Evolutionary conservation across 2,329 filamentous ascomycete genomes (phyloP), one percentile per base, ranked within the genome.

Genomic region (Coniochaeta ligniaria): DNA sequence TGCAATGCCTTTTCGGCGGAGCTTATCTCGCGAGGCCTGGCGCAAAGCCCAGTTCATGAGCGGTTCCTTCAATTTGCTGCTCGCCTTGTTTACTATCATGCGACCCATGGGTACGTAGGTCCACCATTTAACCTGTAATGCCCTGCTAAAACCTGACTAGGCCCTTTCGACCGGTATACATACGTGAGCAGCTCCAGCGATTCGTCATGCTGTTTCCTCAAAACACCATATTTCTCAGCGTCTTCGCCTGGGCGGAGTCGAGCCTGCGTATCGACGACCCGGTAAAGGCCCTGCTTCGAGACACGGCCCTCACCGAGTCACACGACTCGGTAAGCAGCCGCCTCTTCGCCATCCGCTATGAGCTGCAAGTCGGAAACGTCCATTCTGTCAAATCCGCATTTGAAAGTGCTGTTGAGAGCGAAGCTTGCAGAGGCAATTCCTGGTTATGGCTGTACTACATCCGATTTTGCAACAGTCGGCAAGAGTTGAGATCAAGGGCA

Each of bases 201-300:
- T 89, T 88, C 63, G 77, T 95, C 24, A 66, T 68, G 0, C 70
- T 76, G 7, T 96, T 92, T 70, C 91, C 92, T 0, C 78, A 79
- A 57, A 97, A 96, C 74, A 90, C 86, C 1, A 79, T 91, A 6
- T 88, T 97, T 63, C 80, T 96, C 1, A 78, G 83, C 1, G 75
- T 95, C 0, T 89, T 89, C 64, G 82, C 86, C n/a, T 90, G 87
- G 78, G 87, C 90, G 63, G 88, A 94, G 69, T 63, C 67, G 9
- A 84, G 87, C 8, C 84, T 91, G 50, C 83, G 87, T 26, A 81
- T 95, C 59, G 84, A 92, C 63, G 90, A 96, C 66, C 88, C 91
- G 20, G 84, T 96, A 22, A 85, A 90, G n/a, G 78, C 82, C 6
- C 74, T 90, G 9, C 76, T 93, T 12, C 74, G 80, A 22, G 78